These are phyloP conservation scores for Salix koriyanagi DNA, from an alignment of 345 rosid genomes.

Conservation along the genomic window DNA sequence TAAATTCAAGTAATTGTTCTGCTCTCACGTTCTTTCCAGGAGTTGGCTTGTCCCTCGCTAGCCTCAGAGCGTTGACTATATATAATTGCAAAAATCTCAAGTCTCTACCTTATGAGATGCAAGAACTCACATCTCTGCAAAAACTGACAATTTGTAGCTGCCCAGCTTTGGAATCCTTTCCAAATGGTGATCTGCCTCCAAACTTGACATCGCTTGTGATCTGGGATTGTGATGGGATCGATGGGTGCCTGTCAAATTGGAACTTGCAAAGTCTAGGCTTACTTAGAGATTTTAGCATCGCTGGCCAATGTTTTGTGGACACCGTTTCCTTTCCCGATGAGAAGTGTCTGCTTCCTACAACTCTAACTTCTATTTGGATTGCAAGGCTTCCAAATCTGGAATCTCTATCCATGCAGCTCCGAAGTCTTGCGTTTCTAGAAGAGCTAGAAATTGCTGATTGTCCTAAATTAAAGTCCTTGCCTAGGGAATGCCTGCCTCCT, in stretches of 20 bases:
- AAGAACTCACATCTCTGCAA: slow-evolving; percentile 11
- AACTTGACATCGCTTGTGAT: slow-evolving; percentile 7
- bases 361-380: background rate
- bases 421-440: slow-evolving; percentile 13
- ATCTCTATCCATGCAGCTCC: slow-evolving; percentile 11
- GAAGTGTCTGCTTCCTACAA: background rate
- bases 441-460: slow-evolving; percentile 14
- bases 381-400: background rate
- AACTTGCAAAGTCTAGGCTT: slow-evolving; percentile 10
- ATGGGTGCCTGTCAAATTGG: slow-evolving; percentile 15
- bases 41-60: background rate
- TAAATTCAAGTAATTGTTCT: slow-evolving; percentile 4
- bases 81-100: background rate
- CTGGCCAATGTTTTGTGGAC: slow-evolving; percentile 3
- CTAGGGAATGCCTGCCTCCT: slow-evolving; percentile 14
- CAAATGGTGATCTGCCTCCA: slow-evolving; percentile 16
- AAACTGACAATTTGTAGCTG: slow-evolving; percentile 3
- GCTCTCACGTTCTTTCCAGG: slow-evolving; percentile 9
- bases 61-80: background rate
- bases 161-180: slow-evolving; percentile 10
- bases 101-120: slow-evolving; percentile 12
- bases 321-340: background rate
- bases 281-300: slow-evolving; percentile 17
- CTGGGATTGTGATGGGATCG: slow-evolving; percentile 8
- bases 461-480: slow-evolving; percentile 14